These are phyloP conservation scores for Gossypium thurberi DNA, from an alignment of 345 rosid genomes.

Conservation along the genomic window DNA sequence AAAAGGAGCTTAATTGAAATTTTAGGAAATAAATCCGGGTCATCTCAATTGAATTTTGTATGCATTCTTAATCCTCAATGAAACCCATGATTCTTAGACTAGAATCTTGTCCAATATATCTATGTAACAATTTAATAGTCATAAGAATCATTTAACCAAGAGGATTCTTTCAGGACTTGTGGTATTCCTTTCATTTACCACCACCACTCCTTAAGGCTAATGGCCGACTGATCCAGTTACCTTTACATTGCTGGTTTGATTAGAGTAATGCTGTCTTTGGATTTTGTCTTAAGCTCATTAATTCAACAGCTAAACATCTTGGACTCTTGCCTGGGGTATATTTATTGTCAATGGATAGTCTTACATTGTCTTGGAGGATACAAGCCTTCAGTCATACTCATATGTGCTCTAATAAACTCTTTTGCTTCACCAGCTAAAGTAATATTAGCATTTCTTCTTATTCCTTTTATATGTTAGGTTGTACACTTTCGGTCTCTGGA, in stretches of 20 bases:
- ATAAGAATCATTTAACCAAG: too few species aligned
- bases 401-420: background rate
- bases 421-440: background rate
- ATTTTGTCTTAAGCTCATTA: background rate
- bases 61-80: background rate
- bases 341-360: background rate
- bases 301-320: background rate
- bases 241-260: background rate
- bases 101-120: background rate
- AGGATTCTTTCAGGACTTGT: too few species aligned
- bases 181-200: too few species aligned
- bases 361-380: background rate
- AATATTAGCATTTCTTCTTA: background rate
- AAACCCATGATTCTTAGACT: background rate
- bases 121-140: background rate
- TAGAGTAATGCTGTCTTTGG: background rate
- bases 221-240: background rate
- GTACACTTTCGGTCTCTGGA: slow-evolving; percentile 85
- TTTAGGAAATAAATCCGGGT: background rate
- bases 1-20: background rate
- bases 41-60: too few species aligned
- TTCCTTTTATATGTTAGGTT: slow-evolving; percentile 33
- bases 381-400: background rate
- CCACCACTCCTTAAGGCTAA: background rate
- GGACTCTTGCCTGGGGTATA: background rate